Base-by-base conservation (phyloP, 176 grass and related monocot genomes). In the Aegilops umbellulata region DNA sequence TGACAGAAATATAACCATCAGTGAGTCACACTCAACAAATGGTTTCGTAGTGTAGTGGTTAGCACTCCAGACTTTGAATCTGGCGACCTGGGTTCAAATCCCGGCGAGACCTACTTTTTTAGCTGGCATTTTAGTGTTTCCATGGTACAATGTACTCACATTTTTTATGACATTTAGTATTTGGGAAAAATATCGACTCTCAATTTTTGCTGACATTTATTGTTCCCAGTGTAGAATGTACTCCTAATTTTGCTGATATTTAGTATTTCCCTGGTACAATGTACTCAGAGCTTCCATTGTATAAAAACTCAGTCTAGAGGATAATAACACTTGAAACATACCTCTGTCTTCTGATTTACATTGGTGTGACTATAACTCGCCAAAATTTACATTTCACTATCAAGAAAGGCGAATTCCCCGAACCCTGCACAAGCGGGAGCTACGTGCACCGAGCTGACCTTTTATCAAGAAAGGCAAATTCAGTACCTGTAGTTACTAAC, bases 51-150 rank as follows among this genome's bases (percentile, higher is more conserved):
- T 98, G 93, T 98, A 95, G 95, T 98, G 89, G 95, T 98, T 98
- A 98, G 93, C 95, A 98, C 95, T 98, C 95, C 91, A 93, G 95
- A 98, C 91, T 98, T 95, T 99, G 94, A 99, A 99, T 95, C 90
- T 96, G 90, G 97, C 90, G 82, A 99, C 94, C 90, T 99, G 97
- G 94, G 94, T 99, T 96, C 97, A 87, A 96, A 99, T 99, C 97
- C 92, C 94, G 92, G 91, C 27, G 62, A 51, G 74, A 57, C 74
- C 74, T 77, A 29, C 2, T 4, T 68, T 61, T 68, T 68, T 10
- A 69, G 66, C 31, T 69, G 31, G 4, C 61, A 64, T 36, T 49
- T 38, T 9, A 38, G 36, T 41, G 9, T 41, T 41, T 41, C 9
- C 9, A 41, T 41, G 44, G 38, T 41, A 41, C 38, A 41, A 41